Percentiles rank a stretch among this genome's conserved stretches.
Evolutionary conservation across 164 flowering plant species (phyloP).

Genomic region (Malania oleifera): DNA sequence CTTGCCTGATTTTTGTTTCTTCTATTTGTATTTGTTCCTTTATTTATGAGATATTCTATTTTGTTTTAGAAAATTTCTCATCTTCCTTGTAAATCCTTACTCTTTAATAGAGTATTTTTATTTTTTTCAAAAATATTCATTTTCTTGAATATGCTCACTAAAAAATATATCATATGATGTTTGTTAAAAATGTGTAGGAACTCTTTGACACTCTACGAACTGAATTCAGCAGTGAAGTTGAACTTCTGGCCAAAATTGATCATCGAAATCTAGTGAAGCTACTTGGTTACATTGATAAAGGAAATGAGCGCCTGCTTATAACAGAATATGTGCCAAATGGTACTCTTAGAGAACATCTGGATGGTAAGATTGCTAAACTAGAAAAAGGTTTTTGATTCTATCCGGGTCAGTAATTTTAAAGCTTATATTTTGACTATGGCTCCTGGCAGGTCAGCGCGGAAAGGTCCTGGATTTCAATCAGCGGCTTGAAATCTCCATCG

Average conservation of each 20-base stretch:
- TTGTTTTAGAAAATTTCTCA: too few species aligned
- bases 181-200: constrained; percentile 46
- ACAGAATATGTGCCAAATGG: constrained; percentile 91
- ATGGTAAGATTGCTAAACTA: constrained; percentile 52
- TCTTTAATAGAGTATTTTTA: too few species aligned
- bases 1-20: too few species aligned
- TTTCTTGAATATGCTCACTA: background rate
- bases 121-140: too few species aligned
- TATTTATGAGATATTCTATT: too few species aligned
- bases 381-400: background rate
- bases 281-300: constrained; percentile 85
- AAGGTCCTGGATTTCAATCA: constrained; percentile 81
- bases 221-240: constrained; percentile 92
- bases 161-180: background rate
- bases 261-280: constrained; percentile 86
- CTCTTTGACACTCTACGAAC: constrained; percentile 43
- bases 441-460: constrained; percentile 60
- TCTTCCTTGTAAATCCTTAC: too few species aligned
- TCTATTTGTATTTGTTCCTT: too few species aligned
- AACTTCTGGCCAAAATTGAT: constrained; percentile 82
- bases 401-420: background rate
- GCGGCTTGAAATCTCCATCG: constrained; percentile 85
- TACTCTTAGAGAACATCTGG: constrained; percentile 92
- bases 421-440: constrained; percentile 11
- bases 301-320: constrained; percentile 78